Evolutionary conservation across 2,329 filamentous ascomycete genomes (phyloP).

Genomic region (Fusarium devonianum): DNA sequence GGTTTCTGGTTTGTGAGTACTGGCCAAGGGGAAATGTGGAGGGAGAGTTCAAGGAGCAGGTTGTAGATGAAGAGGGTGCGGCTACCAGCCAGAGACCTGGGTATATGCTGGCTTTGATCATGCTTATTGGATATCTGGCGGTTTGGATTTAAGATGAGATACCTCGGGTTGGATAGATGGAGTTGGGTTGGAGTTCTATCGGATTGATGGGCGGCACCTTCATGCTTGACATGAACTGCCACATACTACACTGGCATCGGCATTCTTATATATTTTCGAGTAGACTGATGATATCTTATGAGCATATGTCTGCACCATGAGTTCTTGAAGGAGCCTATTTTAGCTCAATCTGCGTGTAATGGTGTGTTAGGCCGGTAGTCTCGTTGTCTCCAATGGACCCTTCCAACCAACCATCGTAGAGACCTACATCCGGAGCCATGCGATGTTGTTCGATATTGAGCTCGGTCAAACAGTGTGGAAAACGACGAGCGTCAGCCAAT

Average conservation of each 20-base stretch:
- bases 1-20: slow-evolving; percentile 76
- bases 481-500: no score
- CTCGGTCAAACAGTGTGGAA: no score
- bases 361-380: no score
- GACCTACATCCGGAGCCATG: no score
- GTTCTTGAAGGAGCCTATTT: no score
- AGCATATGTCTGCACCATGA: no score
- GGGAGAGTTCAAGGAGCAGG: slow-evolving; percentile 55
- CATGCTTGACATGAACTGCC: slow-evolving; percentile 24
- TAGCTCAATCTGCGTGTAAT: no score
- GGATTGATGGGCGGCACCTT: slow-evolving; percentile 4
- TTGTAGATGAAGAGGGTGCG: slow-evolving; percentile 33
- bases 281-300: slow-evolving; percentile 5
- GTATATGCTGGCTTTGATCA: slow-evolving; percentile 23
- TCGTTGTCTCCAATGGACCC: no score
- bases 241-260: slow-evolving; percentile 1
- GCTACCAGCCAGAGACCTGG: slow-evolving; percentile 19
- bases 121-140: slow-evolving; percentile 28
- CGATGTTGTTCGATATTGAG: no score
- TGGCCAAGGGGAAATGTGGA: slow-evolving; percentile 71
- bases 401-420: no score
- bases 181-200: background rate
- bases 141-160: slow-evolving; percentile 14
- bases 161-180: background rate
- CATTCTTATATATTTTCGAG: slow-evolving; percentile 8